Base-by-base conservation (phyloP, 2,329 filamentous ascomycete species). In the Paecilomyces sp. region DNA sequence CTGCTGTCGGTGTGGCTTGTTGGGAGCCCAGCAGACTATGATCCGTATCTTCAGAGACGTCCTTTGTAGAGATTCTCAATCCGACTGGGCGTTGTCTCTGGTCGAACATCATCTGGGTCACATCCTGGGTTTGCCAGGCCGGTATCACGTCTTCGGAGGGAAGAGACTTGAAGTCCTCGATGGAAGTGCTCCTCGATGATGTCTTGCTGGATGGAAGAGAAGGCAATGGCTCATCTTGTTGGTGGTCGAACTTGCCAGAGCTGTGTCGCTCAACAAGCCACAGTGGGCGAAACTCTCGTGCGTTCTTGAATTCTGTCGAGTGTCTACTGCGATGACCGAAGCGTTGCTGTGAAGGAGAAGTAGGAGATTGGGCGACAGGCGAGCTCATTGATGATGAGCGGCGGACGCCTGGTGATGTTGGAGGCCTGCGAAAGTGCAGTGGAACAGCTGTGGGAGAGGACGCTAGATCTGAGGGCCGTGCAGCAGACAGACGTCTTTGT, bases 211-310 rank as follows among this genome's bases (percentile, higher is more conserved):
- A 79, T 47, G 81, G 81, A 11, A 83, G 71, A n/a, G 79, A 79
- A 34, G 81, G 81, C 54, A 79, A 71, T 3, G 74, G 67, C 56
- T 79, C 78, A 28, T 78, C 74, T 13, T 64, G 62, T 47, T 77
- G 71, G 15, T 67, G 70, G 63, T 72, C 76, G 18, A 71, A 68
- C 66, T 82, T 80, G 18, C 64, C 68, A 9, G 70, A 63, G 22
- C 77, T 75, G 64, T 81, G 84, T 31, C 80, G 86, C 72, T 95
- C 90, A 6, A 96, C 85, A 24, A 96, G 85, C 74, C 90, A 93
- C 8, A 97, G 77, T 0, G 92, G 92, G 65, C 89, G 87, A 67
- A 92, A 88, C 69, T 94, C 91, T 58, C 83, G 83, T 18, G 74
- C 77, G 36, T 74, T 75, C 61, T 76, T 79, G 68, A 84, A 84